Base-by-base conservation (phyloP, 305 asterid species). In the Fraxinus ornus region DNA sequence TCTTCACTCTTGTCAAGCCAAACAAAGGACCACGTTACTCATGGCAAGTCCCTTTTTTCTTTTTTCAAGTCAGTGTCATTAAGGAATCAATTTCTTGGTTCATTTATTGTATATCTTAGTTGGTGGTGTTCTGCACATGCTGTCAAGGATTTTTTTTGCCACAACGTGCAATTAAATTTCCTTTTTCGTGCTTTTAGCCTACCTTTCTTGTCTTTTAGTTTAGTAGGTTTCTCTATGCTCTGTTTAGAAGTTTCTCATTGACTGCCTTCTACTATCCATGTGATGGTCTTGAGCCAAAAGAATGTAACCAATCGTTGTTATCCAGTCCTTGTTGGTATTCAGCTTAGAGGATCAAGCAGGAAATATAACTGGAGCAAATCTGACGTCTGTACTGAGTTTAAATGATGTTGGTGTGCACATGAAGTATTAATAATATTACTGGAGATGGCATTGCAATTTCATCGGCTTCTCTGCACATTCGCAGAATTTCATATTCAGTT, bases 1-100 rank as follows among this genome's bases (percentile, higher is more conserved):
- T 94, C 98, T 82, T 91, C 99, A 15, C 97, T 96, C 81, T 78
- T 96, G 84, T 96, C 99, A 28, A 96, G 99, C 93, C 99, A 96
- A 88, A 94, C 99, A 7, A 96, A 94, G 87, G 99, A 96, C 88
- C 86, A 90, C 55, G 97, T 96, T 81, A 94, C 89, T 83, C 98
- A 96, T 82, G 99, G 99, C 86, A 94, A 92, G 97, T 90, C 78
- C 80, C 75, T 28, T 39, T 78, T 57, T 49, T 74, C 55, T 79
- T 66, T 81, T 74, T 68, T 66, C 9, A n/a, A 10, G 37, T 37
- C 35, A 24, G 2, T 36, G 70, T 39, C 77, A 35, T 74, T 78
- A 12, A 60, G 10, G 47, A 39, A 64, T 66, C 15, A 19, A 55
- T 28, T 71, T 76, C 49, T 24, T 3, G 3, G 55, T 8, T 64